These are phyloP conservation scores for Epichloe uncinata DNA, from an alignment of 2,329 filamentous ascomycete genomes.

Conservation along the genomic window DNA sequence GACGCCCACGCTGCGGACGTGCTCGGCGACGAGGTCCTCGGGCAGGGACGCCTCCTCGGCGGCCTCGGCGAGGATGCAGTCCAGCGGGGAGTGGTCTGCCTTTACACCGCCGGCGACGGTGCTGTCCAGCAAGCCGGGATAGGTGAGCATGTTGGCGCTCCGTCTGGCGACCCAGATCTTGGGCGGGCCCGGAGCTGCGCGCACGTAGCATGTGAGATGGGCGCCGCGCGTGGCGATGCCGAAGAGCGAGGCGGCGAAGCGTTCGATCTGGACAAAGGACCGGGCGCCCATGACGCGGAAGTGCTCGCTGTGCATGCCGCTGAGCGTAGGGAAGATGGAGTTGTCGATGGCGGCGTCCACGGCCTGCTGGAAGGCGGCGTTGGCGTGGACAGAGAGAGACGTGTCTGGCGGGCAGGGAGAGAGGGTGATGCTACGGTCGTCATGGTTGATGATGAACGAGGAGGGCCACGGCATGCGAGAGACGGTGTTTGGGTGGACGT, in stretches of 20 bases:
- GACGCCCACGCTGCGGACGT: conserved; percentile 16
- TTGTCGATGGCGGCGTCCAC: conserved; percentile 24
- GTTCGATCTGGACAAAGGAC: conserved; percentile 37
- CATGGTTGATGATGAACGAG: conserved; percentile 23
- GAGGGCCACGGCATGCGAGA: conserved; percentile 33
- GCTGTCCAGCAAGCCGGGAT: conserved; percentile 63
- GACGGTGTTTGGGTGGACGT: conserved; percentile 33
- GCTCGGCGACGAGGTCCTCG: conserved; percentile 12
- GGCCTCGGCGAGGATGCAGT: conserved; percentile 58
- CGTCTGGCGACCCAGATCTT: conserved; percentile 62
- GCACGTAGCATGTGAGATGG: conserved; percentile 51
- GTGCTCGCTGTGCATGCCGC: conserved; percentile 27
- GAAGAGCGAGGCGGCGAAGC: conserved; percentile 49
- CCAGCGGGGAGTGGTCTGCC: conserved; percentile 49
- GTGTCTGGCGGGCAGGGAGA: conserved; percentile 11
- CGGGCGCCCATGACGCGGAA: conserved; percentile 27
- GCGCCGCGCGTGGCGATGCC: conserved; percentile 53
- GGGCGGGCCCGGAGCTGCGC: conserved; percentile 22
- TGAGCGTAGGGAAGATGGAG: conserved; percentile 25
- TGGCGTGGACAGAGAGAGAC: conserved; percentile 19
- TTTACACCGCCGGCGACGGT: conserved; percentile 68
- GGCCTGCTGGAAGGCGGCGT: conserved; percentile 24
- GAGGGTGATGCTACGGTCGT: conserved; percentile 20
- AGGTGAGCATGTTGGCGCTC: conserved; percentile 54
- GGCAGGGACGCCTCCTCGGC: conserved; percentile 52